These are phyloP conservation scores for Podaxis rugospora DNA, from an alignment of 768 basidiomycete species.

Conservation along the genomic window DNA sequence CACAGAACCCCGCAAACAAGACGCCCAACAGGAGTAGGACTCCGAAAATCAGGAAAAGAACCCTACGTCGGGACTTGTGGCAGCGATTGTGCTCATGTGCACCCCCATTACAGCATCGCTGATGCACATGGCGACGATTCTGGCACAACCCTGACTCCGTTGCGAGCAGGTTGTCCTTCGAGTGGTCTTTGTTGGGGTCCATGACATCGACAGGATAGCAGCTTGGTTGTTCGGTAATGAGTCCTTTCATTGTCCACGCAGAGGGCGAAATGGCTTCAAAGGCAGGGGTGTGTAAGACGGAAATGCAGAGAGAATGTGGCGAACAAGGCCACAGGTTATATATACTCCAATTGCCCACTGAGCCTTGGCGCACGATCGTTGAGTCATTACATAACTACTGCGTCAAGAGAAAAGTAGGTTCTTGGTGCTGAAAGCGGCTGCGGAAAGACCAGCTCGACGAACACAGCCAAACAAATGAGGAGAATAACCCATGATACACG, in stretches of 20 bases:
- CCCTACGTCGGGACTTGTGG: background rate
- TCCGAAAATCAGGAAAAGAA: background rate
- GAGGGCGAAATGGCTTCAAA: background rate
- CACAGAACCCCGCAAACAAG: background rate
- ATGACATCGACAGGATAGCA: background rate
- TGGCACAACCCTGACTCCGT: background rate
- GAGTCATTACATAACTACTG: too few relatives aligned
- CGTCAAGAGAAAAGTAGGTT: too few relatives aligned
- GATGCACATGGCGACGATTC: background rate
- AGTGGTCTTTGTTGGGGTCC: background rate
- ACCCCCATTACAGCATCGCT: background rate
- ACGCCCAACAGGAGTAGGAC: background rate
- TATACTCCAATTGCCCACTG: background rate
- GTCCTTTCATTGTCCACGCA: background rate
- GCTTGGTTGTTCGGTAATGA: slow-evolving; percentile 2
- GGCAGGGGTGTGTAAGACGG: background rate
- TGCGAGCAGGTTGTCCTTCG: background rate
- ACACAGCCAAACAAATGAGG: background rate
- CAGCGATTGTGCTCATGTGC: background rate
- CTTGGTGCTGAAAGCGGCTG: background rate
- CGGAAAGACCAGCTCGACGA: background rate
- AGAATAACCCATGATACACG: background rate
- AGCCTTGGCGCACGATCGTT: background rate
- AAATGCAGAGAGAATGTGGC: background rate
- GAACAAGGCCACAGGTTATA: background rate